These are phyloP conservation scores for Tolypocladium ophioglossoides DNA, from an alignment of 2,329 filamentous ascomycete genomes.

Conservation along the genomic window DNA sequence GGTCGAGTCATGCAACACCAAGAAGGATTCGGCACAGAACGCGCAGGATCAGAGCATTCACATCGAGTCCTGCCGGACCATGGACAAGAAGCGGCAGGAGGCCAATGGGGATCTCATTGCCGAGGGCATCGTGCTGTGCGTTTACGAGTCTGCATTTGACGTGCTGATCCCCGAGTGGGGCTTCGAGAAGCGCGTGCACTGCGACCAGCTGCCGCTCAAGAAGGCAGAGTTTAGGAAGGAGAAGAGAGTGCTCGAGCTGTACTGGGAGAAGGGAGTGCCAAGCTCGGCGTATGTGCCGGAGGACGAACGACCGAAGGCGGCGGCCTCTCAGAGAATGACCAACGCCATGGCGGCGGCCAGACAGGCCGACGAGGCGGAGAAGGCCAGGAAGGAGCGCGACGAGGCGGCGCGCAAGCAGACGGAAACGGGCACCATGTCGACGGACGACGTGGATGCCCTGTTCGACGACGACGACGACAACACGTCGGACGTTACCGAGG, in stretches of 20 bases:
- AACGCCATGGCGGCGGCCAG: conserved; percentile 67
- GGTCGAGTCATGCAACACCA: conserved; percentile 92
- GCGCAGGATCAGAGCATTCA: conserved; percentile 98
- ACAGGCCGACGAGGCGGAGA: conserved; percentile 73
- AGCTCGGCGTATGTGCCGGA: conserved; percentile 94
- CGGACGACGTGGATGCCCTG: conserved; percentile 86
- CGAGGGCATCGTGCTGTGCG: conserved; percentile 91
- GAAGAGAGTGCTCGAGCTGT: conserved; percentile 85
- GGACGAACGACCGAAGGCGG: conserved; percentile 86
- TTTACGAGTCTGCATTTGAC: conserved; percentile 98
- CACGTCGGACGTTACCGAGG: conserved; percentile 78
- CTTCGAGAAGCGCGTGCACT: conserved; percentile 98
- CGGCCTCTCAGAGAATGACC: conserved; percentile 59
- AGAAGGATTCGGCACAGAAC: conserved; percentile 96
- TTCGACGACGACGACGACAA: conserved; percentile 93
- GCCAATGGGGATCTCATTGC: conserved; percentile 85
- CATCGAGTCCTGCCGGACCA: conserved; percentile 90
- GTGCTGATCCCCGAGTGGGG: conserved; percentile 96
- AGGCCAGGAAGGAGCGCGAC: conserved; percentile 75
- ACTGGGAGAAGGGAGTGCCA: conserved; percentile 99
- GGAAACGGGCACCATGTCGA: conserved; percentile 87
- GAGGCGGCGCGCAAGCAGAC: conserved; percentile 89
- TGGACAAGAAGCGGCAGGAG: conserved; percentile 85
- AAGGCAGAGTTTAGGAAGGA: conserved; percentile 99
- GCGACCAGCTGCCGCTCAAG: conserved; percentile 92